A percentile compares a stretch with the other conserved stretches of the same genome.
phyloP scores from a whole-genome alignment of 805 yeast genomes.

The Yarrowia osloensis region DNA sequence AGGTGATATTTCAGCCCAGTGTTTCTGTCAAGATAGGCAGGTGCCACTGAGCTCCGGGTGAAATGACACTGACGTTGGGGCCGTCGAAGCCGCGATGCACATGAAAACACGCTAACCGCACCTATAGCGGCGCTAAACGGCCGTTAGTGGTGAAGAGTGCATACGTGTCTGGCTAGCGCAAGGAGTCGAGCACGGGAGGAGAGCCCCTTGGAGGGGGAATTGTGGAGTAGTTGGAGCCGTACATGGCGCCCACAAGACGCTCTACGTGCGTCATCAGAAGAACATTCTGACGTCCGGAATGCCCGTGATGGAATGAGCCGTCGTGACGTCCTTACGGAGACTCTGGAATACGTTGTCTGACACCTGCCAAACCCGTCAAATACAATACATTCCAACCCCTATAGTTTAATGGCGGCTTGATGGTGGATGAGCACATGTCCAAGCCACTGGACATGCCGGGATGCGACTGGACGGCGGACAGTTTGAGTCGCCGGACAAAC shows the following conservation, averaged over 20 bases:
- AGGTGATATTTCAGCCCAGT: not conserved
- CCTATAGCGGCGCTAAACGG: not conserved
- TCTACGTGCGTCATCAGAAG: no score
- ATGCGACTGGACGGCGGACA: not conserved
- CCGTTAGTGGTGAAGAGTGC: not conserved
- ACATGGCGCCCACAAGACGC: no score
- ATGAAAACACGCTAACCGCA: not conserved
- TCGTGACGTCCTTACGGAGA: no score
- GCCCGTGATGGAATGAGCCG: not conserved
- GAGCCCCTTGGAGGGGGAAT: no score
- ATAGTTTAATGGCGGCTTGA: not conserved
- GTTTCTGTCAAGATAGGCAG: not conserved
- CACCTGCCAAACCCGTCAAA: not conserved
- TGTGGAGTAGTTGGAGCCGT: no score
- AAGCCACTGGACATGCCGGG: no score
- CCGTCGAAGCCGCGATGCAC: not conserved
- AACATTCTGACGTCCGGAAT: not conserved
- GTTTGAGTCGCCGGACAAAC: not conserved
- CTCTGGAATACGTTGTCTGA: not conserved
- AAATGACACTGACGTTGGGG: not conserved
- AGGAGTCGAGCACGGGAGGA: not conserved
- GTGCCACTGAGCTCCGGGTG: not conserved
- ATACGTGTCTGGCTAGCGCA: not conserved
- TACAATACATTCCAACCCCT: constrained; percentile 4
- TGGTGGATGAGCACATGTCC: no score